A percentile compares a stretch with the other conserved stretches of the same genome.
Conservation (phyloP, 73 alveolate species). For the Paramecium sonneborni region DNA sequence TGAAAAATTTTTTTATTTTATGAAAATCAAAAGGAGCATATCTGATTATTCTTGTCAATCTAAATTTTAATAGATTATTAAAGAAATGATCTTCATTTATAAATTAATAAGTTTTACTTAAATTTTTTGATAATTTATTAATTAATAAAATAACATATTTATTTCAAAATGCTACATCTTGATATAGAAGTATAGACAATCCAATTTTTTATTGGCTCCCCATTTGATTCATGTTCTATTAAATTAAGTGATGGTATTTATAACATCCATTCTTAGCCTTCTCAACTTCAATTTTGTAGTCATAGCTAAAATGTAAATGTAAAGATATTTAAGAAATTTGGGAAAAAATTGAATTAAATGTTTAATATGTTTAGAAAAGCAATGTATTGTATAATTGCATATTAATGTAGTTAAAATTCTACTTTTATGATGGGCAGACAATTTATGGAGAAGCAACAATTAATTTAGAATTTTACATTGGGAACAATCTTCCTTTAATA, state of each 20-base stretch:
- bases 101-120: not conserved
- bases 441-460: not conserved
- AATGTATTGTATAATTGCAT: not conserved
- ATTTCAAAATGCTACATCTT: constrained; percentile 40
- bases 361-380: not conserved
- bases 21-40: not conserved
- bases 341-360: not conserved
- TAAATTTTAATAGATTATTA: not conserved
- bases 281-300: not conserved
- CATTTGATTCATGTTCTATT: not conserved
- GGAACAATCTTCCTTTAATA: constrained; percentile 33
- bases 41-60: too few species aligned
- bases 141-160: not conserved
- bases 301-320: not conserved
- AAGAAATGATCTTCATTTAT: not conserved
- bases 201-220: not conserved
- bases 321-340: constrained; percentile 5
- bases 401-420: not conserved
- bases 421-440: not conserved
- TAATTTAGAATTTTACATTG: constrained; percentile 30
- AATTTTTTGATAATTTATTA: not conserved
- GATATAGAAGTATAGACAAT: constrained; percentile 41
- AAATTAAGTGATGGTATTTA: not conserved
- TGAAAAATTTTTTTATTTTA: not conserved
- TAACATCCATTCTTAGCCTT: not conserved